Conservation (phyloP, 371 early-diverging fungal species). For the Entomophthora muscae region DNA sequence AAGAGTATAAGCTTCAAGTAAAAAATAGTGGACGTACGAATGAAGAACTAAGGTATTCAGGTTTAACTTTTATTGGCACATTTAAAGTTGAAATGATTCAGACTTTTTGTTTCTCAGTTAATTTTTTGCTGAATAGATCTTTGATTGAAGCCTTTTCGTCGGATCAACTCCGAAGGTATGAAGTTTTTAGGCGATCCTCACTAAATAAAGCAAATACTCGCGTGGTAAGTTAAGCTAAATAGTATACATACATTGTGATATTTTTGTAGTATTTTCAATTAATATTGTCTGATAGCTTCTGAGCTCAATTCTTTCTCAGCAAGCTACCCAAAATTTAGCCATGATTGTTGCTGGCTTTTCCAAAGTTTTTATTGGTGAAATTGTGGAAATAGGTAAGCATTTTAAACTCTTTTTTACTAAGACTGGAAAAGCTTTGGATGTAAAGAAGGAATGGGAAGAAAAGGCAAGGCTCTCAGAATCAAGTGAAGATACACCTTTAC, state of each 20-base stretch:
- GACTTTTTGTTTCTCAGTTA: neutral
- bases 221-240: conserved; percentile 29
- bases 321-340: conserved; percentile 64
- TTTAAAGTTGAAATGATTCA: no score
- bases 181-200: conserved; percentile 71
- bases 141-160: conserved; percentile 62
- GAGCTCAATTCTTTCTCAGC: conserved; percentile 57
- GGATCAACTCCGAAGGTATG: conserved; percentile 74
- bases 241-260: no score
- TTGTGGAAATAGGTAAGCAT: conserved; percentile 69
- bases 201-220: conserved; percentile 71
- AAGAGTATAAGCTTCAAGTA: conserved; percentile 13
- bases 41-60: conserved; percentile 18
- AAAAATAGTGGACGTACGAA: conserved; percentile 16
- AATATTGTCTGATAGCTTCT: conserved; percentile 26
- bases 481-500: neutral
- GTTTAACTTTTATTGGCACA: no score
- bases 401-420: neutral
- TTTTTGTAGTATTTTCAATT: no score
- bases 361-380: conserved; percentile 93
- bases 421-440: neutral
- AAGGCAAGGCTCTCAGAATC: neutral
- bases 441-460: conserved; percentile 7
- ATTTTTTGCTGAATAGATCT: conserved; percentile 20
- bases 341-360: conserved; percentile 87